Base-by-base conservation (phyloP, 2,329 filamentous ascomycete species). In the Curvularia verruculosa region DNA sequence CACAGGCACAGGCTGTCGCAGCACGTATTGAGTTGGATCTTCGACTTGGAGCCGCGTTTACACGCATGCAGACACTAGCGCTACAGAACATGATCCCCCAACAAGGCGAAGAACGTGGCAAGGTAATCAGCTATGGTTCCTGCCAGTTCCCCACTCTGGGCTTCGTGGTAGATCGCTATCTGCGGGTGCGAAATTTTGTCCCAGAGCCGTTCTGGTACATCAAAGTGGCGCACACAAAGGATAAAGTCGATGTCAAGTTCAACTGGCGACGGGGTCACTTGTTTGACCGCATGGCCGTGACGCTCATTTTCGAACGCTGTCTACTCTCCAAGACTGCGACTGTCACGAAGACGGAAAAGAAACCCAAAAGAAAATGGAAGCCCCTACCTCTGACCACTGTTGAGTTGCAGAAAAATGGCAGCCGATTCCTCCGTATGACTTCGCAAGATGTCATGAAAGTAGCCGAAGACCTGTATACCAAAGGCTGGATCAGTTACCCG, bases 71-170 rank as follows among this genome's bases (percentile, higher is more conserved):
- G 61, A 96, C 92, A 0, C 84, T 90, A 53, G 90, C 84, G 59
- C 82, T 99, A n/a, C 87, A 90, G 60, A 77, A 83, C 0, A 81
- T 97, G 26, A 88, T 91, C 7, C 87, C 69, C 2, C 60, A 85
- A 0, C 83, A 85, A 1, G 78, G 96, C 58, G 81, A 85, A 39
- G 81, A 87, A 45, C 81, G 87, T 1, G 81, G 86, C 53, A 76
- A 75, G 39, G 79, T 89, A 1, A 84, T 96, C 48, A 96, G 92
- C 75, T 96, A 97, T 71, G 92, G 91, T 85, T 96, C 93, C 3
- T 99, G 95, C 65, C 95, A 99, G 74, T 99, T 99, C 69, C 95
- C 95, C 1, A 98, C 95, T 0, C 82, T 99, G 5, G 95, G 95
- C 0, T 99, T 99, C 65, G 94, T 99, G 1, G 95, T 99, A 6